A percentile compares a stretch with the other conserved stretches of the same genome.
Conservation (phyloP, 208 protist species). For the Trypanosoma caninum region DNA sequence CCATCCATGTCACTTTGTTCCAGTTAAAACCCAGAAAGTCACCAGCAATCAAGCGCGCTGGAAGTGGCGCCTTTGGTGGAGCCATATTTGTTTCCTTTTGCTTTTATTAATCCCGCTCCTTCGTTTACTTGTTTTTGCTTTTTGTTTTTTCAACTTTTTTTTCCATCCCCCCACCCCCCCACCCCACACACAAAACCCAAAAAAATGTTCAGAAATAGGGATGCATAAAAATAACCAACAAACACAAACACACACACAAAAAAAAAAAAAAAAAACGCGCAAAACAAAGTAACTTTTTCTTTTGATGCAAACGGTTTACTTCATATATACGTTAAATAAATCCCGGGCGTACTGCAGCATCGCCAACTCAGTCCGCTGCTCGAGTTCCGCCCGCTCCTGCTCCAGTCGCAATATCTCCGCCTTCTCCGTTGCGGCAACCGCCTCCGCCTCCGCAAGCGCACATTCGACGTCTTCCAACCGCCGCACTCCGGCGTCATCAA, state of each 20-base stretch:
- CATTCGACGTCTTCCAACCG: neutral
- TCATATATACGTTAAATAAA: slow-evolving; percentile 14
- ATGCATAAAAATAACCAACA: neutral
- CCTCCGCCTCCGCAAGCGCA: slow-evolving; percentile 5
- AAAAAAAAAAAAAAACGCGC: slow-evolving; percentile 2
- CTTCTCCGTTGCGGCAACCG: neutral
- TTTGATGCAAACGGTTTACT: no score
- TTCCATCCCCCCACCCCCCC: neutral
- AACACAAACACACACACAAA: slow-evolving; percentile 9
- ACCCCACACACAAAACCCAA: neutral
- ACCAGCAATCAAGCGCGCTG: slow-evolving; percentile 71
- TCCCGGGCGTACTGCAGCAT: slow-evolving; percentile 15
- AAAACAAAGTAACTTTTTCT: neutral
- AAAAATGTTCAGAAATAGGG: neutral
- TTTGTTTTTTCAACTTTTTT: neutral
- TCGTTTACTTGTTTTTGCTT: neutral
- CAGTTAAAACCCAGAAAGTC: slow-evolving; percentile 88
- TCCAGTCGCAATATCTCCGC: slow-evolving; percentile 17
- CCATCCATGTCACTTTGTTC: slow-evolving; percentile 86
- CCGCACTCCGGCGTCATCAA: neutral
- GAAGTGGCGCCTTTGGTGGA: slow-evolving; percentile 72
- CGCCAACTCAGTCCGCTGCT: slow-evolving; percentile 20
- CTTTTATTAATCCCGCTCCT: neutral
- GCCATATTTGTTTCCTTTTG: slow-evolving; percentile 41
- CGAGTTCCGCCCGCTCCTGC: slow-evolving; percentile 18